A percentile compares a stretch with the other conserved stretches of the same genome.
These are phyloP conservation scores for Rhynchosporium agropyri DNA, from an alignment of 2,329 filamentous ascomycete genomes.

Conservation along the genomic window DNA sequence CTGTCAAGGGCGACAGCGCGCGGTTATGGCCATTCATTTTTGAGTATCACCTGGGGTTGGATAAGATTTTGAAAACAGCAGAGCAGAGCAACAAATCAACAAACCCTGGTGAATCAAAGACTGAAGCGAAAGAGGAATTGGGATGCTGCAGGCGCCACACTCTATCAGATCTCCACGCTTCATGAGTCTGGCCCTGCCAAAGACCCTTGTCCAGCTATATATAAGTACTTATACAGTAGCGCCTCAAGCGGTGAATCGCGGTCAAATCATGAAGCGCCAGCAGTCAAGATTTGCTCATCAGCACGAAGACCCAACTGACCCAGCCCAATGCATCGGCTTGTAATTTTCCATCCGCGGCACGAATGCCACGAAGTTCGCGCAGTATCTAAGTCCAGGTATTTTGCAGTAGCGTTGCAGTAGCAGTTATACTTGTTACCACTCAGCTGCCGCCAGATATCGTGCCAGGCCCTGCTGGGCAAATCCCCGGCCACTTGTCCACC, in stretches of 20 bases:
- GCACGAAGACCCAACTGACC: constrained; percentile 11
- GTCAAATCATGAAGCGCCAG: constrained; percentile 34
- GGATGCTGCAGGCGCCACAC: constrained; percentile 5
- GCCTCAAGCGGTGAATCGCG: constrained; percentile 20
- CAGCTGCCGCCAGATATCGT: constrained; percentile 22
- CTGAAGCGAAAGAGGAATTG: background rate
- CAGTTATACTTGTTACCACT: constrained; percentile 31
- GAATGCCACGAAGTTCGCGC: background rate
- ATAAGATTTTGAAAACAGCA: no score
- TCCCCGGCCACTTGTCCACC: constrained; percentile 9
- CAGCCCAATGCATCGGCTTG: constrained; percentile 18
- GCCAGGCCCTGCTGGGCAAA: constrained; percentile 30
- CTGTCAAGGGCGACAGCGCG: no score
- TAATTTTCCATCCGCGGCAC: constrained; percentile 8
- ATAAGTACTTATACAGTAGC: background rate
- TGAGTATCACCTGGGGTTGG: no score
- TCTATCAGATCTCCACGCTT: background rate
- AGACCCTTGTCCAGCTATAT: constrained; percentile 13
- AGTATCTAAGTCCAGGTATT: constrained; percentile 2
- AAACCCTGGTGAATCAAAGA: background rate
- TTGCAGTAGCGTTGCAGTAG: constrained; percentile 21
- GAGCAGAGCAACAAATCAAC: no score
- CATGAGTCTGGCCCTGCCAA: background rate
- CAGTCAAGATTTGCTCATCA: constrained; percentile 16
- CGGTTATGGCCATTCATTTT: no score